Percentiles rank a stretch among this genome's conserved stretches.
Evolutionary conservation across 805 yeast genomes (phyloP).

Genomic region (Myxozyma vanderwaltii): DNA sequence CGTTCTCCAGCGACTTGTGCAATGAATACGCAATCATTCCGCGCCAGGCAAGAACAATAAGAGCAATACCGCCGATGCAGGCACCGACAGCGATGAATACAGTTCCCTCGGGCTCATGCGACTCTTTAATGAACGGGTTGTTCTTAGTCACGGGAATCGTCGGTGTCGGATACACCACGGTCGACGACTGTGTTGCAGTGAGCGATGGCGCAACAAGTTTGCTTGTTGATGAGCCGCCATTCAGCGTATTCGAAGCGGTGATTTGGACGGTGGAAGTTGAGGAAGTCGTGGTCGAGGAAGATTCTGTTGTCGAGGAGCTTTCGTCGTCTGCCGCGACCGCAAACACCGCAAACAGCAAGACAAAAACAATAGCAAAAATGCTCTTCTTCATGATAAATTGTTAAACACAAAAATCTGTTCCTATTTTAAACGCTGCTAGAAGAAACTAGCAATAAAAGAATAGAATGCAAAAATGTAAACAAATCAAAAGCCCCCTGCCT

Average conservation of each 20-base stretch:
- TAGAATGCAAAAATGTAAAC: neutral
- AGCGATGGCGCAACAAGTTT: constrained; percentile 2
- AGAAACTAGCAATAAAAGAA: neutral
- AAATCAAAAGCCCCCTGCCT: neutral
- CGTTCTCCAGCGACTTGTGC: constrained; percentile 53
- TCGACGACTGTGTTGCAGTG: constrained; percentile 4
- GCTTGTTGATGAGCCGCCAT: constrained; percentile 12
- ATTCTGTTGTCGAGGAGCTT: constrained; percentile 7
- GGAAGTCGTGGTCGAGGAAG: constrained; percentile 1
- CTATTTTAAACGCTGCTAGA: neutral
- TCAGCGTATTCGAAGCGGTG: constrained; percentile 15
- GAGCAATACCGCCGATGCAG: constrained; percentile 59
- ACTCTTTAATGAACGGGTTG: constrained; percentile 65
- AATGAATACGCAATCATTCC: constrained; percentile 52
- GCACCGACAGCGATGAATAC: constrained; percentile 82
- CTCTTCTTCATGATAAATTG: neutral
- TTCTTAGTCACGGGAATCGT: constrained; percentile 58
- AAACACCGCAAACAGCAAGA: neutral
- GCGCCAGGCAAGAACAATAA: constrained; percentile 58
- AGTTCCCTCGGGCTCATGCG: constrained; percentile 67
- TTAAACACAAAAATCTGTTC: no score
- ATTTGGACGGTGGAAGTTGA: constrained; percentile 9
- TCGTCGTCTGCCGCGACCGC: no score
- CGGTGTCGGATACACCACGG: constrained; percentile 46
- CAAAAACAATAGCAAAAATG: neutral